phyloP scores from a whole-genome alignment of 2,329 filamentous ascomycete genomes.

The Botrytis fragariae region DNA sequence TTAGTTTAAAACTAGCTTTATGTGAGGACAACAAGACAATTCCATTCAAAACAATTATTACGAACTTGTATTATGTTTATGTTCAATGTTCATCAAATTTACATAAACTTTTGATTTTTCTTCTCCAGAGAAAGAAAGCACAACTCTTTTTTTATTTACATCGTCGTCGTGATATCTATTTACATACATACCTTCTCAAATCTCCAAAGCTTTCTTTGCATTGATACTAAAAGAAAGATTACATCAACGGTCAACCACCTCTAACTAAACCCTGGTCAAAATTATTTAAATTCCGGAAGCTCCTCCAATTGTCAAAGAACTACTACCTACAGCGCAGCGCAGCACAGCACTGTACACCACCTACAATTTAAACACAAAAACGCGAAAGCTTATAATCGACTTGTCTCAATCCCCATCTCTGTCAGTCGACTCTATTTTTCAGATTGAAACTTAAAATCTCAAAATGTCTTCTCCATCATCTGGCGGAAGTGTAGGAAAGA shows the following conservation, averaged over 20 bases:
- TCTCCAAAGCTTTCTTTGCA: neutral
- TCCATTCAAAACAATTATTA: neutral
- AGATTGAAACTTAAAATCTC: neutral
- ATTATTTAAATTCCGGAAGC: conserved; percentile 1
- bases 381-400: neutral
- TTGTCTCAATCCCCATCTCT: neutral
- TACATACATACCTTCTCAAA: neutral
- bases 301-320: neutral
- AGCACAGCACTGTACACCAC: neutral
- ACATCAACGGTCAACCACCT: neutral
- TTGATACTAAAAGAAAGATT: neutral
- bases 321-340: neutral
- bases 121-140: neutral
- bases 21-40: conserved; percentile 18
- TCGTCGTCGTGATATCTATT: neutral
- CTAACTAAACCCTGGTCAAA: conserved; percentile 11
- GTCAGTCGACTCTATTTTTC: neutral
- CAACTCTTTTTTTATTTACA: neutral
- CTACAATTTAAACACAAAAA: neutral
- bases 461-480: conserved; percentile 41
- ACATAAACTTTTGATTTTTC: conserved; percentile 5
- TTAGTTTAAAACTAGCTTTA: conserved; percentile 14
- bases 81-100: neutral
- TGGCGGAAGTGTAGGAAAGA: conserved; percentile 56
- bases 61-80: neutral